Percentiles rank a stretch among this genome's conserved stretches.
These are phyloP conservation scores for Gossypium gossypioides DNA, from an alignment of 441 rosid species.

Conservation along the genomic window DNA sequence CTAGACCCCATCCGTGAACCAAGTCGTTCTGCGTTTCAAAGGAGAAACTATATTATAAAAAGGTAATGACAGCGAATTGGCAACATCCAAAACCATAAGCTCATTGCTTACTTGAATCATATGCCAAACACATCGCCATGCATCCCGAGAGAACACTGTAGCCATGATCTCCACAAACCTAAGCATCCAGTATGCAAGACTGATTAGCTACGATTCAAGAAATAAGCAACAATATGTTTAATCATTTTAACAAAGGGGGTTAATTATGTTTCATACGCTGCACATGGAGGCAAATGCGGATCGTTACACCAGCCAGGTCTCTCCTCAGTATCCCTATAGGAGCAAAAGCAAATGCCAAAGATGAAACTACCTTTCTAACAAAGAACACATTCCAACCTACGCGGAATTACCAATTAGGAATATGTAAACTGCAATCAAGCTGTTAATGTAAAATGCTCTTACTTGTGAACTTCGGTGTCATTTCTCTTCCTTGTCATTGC, in stretches of 20 bases:
- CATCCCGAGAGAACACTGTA: slow-evolving; percentile 79
- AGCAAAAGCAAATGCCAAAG: slow-evolving; percentile 8
- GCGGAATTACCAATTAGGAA: not conserved
- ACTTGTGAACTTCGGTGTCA: slow-evolving; percentile 82
- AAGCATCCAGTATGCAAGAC: slow-evolving; percentile 14
- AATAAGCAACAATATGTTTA: slow-evolving; percentile 1
- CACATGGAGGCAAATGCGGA: slow-evolving; percentile 89
- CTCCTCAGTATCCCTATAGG: slow-evolving; percentile 62
- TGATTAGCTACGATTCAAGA: not conserved
- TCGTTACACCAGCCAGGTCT: slow-evolving; percentile 79
- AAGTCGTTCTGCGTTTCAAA: slow-evolving; percentile 64
- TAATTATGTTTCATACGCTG: slow-evolving; percentile 56
- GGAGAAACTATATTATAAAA: slow-evolving; percentile 4
- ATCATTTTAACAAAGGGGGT: not conserved
- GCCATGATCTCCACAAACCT: slow-evolving; percentile 98
- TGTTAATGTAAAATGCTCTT: slow-evolving; percentile 10
- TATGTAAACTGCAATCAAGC: not conserved
- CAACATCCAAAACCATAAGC: not conserved
- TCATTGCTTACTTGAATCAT: slow-evolving; percentile 64
- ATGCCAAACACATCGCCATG: slow-evolving; percentile 95
- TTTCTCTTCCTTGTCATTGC: slow-evolving; percentile 85
- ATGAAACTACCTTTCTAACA: slow-evolving; percentile 7
- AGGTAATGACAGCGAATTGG: slow-evolving; percentile 2
- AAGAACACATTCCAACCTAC: not conserved
- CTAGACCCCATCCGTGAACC: slow-evolving; percentile 97